Base-by-base conservation (phyloP, 2,329 filamentous ascomycete genomes). In the Microascus cirrosus region DNA sequence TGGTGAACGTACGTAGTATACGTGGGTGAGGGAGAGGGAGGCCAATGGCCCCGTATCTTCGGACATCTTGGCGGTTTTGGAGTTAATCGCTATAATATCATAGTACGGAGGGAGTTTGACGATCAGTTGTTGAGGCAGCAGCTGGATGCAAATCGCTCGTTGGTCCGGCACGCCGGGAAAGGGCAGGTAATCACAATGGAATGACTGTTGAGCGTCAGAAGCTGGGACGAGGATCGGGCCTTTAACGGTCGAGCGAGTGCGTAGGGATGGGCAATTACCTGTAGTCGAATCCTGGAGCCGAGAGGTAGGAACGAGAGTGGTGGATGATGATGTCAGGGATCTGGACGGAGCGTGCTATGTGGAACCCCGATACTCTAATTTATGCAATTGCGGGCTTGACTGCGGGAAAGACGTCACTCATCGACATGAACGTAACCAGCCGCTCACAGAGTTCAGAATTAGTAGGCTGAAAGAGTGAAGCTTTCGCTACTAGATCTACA, bases 1-100 rank as follows among this genome's bases (percentile, higher is more conserved):
- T 56, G 28, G 50, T 53, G 32, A n/a, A 72, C 83, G 68, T 75
- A 95, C 92, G 79, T 97, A 97, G 77, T 94, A 90, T 65, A 97
- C 92, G 75, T 97, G 93, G 12, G 94, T 97, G 64, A 99, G 76
- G 56, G 93, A 96, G 61, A 99, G 81, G 25, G 93, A 97, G 56
- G 92, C 90, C 59, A 97, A 77, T 48, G 89, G 84, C 45, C 68
- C 67, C 25, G 70, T 63, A 62, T 79, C 74, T 51, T 59, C 53
- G 42, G 58, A 52, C 58, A 59, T 59, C 45, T 35, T 59, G 58
- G 25, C 28, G 53, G 53, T 15, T 45, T n/a, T 45, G 28, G 32
- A 24, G 51, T 24, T 32, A 11, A 10, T 22, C 24, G 20, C 45
- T 50, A 50, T 24, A 20, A 50, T n/a, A 12, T 8, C 45, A 50